phyloP scores from a whole-genome alignment of 495 filamentous ascomycete genomes.

The Xylaria flabelliformis region DNA sequence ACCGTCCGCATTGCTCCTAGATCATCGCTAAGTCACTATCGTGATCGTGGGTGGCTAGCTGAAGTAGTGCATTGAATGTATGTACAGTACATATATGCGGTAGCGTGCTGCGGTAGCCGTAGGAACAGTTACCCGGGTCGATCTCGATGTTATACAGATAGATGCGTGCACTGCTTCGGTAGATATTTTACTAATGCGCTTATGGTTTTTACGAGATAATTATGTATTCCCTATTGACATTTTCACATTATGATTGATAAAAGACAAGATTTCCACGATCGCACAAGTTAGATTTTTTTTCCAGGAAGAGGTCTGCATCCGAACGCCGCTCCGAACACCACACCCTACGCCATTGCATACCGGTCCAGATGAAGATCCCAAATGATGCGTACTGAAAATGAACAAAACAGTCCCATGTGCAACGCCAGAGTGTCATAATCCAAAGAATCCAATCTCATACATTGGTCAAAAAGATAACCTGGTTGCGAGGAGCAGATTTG shows the following conservation, averaged over 20 bases:
- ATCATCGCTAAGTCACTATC: constrained; percentile 20
- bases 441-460: not conserved
- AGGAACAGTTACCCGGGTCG: not conserved
- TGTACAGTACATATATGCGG: not conserved
- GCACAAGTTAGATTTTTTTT: not conserved
- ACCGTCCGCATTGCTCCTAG: constrained; percentile 2
- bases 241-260: not conserved
- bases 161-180: not conserved
- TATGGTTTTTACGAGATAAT: not conserved
- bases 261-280: not conserved
- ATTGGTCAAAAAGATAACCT: not conserved
- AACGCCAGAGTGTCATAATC: constrained; percentile 6
- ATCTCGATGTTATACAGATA: not conserved
- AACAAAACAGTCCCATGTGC: not conserved
- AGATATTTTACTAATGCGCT: not conserved
- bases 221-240: not conserved
- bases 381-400: constrained; percentile 15
- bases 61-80: not conserved
- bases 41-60: constrained; percentile 14
- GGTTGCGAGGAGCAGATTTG: not conserved
- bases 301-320: not conserved
- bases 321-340: not conserved
- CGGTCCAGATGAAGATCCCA: constrained; percentile 7
- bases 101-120: not conserved
- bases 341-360: constrained; percentile 7